Base-by-base conservation (phyloP, 2,329 filamentous ascomycete genomes). In the Hypomyces perniciosus region DNA sequence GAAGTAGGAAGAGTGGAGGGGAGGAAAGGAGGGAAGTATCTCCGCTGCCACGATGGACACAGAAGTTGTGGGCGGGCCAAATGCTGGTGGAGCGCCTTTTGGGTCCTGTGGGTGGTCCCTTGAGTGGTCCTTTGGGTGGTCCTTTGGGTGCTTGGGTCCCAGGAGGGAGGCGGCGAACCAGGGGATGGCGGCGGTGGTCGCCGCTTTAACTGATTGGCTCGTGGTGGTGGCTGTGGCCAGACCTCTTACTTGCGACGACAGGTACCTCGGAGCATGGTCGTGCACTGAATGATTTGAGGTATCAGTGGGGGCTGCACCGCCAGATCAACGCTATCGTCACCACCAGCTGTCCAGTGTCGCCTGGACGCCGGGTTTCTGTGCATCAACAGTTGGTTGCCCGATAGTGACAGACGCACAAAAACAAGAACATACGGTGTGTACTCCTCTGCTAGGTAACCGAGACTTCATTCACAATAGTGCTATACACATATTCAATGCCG, bases 121-220 rank as follows among this genome's bases (percentile, higher is more conserved):
- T 20, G 20, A 3, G 20, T 20, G 20, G 20, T 20, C 20, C 20
- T 20, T 20, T 20, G 20, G 20, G 20, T 20, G 20, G 20, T 20
- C 20, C 20, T 20, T 20, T 20, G 20, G 20, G 20, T 20, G 20
- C 20, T 20, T 20, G 20, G 20, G 20, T 20, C 20, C 20, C 20
- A 20, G 20, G 20, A 40, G 51, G 45, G 48, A 48, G 52, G 52
- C 52, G 50, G 56, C 49, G 53, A 52, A 54, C 49, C 56, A 54
- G 48, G 55, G 61, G 58, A 57, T 51, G 43, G 59, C 57, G 54
- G 56, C 57, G 52, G 54, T 53, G 57, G 58, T 61, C 55, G 64
- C 63, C 59, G 64, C 64, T 65, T 61, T 63, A 58, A 63, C 51
- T 66, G 64, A 67, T 68, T 68, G 65, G 66, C 53, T 67, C 54